A percentile compares a stretch with the other conserved stretches of the same genome.
Conservation (phyloP, 2,329 filamentous ascomycete species). For the Fusarium sp. region DNA sequence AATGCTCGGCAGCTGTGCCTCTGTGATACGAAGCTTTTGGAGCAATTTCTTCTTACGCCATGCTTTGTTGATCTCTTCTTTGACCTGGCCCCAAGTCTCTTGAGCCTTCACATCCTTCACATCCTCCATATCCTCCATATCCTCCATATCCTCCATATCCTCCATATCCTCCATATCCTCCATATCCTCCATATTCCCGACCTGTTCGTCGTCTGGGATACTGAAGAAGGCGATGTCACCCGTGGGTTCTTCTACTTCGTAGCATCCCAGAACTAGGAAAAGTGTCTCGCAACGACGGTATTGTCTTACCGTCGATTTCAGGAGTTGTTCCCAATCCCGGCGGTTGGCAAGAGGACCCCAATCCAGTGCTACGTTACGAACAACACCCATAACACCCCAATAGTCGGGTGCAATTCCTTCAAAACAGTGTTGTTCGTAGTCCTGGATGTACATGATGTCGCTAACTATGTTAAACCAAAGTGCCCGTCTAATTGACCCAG, state of each 20-base stretch:
- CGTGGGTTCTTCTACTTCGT: too few species aligned
- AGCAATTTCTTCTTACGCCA: background rate
- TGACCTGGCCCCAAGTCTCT: background rate
- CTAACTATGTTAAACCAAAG: slow-evolving; percentile 14
- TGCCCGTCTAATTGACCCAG: fast-evolving
- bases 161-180: too few species aligned
- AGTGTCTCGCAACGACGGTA: too few species aligned
- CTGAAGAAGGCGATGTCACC: background rate
- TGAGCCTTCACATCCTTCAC: too few species aligned
- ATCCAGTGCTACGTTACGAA: background rate
- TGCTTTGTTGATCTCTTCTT: background rate
- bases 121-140: too few species aligned
- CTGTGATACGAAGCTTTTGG: background rate
- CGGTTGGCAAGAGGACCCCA: background rate
- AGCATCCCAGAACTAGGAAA: too few species aligned
- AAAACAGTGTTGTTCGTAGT: too few species aligned
- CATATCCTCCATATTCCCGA: background rate
- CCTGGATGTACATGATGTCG: background rate
- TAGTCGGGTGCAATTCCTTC: too few species aligned
- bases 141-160: too few species aligned
- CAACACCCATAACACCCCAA: background rate
- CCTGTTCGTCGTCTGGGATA: background rate
- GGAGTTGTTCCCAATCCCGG: too few species aligned
- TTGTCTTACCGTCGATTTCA: too few species aligned
- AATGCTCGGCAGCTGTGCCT: background rate